Evolutionary conservation across 2,329 filamentous ascomycete genomes (phyloP).

Genomic region (Ophiocordyceps camponoti-floridani): DNA sequence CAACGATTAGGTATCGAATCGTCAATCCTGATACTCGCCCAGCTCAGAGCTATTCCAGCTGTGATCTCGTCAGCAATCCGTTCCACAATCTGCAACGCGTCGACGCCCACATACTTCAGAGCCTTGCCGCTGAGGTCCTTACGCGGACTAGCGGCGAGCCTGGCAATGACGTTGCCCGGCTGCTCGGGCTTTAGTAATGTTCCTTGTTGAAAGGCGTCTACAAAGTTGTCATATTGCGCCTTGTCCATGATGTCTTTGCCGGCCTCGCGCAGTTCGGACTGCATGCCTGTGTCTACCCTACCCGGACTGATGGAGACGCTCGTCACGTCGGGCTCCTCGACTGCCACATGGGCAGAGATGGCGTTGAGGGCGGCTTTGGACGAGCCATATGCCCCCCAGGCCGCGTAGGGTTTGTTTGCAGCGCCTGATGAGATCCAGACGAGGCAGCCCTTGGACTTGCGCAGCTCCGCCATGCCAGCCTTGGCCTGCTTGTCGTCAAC

Average conservation of each 20-base stretch:
- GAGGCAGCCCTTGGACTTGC: constrained; percentile 50
- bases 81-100: background rate
- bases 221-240: constrained; percentile 48
- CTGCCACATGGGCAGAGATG: constrained; percentile 50
- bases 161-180: constrained; percentile 73
- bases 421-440: constrained; percentile 72
- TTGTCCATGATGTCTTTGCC: constrained; percentile 30
- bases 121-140: constrained; percentile 59
- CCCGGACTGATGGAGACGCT: constrained; percentile 61
- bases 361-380: constrained; percentile 76
- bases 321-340: constrained; percentile 61
- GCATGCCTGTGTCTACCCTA: constrained; percentile 80
- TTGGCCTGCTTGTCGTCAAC: constrained; percentile 37
- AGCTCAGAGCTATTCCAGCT: constrained; percentile 28
- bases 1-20: background rate
- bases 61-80: constrained; percentile 5
- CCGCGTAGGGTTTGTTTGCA: constrained; percentile 42
- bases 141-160: constrained; percentile 47
- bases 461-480: constrained; percentile 50
- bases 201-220: constrained; percentile 49
- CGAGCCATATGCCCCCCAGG: constrained; percentile 69
- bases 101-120: constrained; percentile 35
- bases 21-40: constrained; percentile 28
- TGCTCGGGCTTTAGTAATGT: constrained; percentile 64
- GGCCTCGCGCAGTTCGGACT: constrained; percentile 55